Conservation (phyloP, 1,284 basidiomycete species). For the Microbotryum violaceum region DNA sequence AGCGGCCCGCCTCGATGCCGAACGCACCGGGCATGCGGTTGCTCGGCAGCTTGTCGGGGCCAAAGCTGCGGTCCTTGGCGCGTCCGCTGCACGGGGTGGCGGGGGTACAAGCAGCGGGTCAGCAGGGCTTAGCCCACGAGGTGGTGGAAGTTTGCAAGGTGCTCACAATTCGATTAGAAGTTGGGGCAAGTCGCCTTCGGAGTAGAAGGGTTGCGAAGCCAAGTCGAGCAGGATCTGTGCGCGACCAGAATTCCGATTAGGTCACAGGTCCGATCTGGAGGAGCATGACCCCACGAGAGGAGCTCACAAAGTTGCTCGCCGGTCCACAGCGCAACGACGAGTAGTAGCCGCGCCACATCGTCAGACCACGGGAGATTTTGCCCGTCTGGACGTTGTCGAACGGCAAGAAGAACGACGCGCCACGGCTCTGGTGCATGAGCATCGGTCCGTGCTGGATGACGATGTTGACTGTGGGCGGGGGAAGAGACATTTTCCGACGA, state of each 20-base stretch:
- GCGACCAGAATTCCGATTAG: not conserved
- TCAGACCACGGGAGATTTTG: conserved; percentile 3
- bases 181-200: conserved; percentile 1
- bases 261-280: too few species aligned
- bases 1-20: not conserved
- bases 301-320: not conserved
- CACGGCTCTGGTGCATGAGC: not conserved
- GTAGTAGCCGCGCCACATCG: conserved; percentile 18
- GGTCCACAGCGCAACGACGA: conserved; percentile 2
- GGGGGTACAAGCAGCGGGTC: too few species aligned
- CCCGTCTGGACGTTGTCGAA: not conserved
- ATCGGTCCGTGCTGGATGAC: conserved; percentile 12
- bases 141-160: too few species aligned
- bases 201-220: conserved; percentile 3
- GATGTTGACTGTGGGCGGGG: conserved; percentile 5
- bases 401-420: conserved; percentile 17
- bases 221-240: conserved; percentile 14
- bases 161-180: conserved; percentile 5
- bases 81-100: too few species aligned
- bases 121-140: too few species aligned
- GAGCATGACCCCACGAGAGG: too few species aligned
- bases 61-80: too few species aligned
- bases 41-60: too few species aligned
- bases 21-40: too few species aligned
- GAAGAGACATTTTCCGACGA: not conserved